Conservation (phyloP, 495 filamentous ascomycete species). For the Letharia lupina region DNA sequence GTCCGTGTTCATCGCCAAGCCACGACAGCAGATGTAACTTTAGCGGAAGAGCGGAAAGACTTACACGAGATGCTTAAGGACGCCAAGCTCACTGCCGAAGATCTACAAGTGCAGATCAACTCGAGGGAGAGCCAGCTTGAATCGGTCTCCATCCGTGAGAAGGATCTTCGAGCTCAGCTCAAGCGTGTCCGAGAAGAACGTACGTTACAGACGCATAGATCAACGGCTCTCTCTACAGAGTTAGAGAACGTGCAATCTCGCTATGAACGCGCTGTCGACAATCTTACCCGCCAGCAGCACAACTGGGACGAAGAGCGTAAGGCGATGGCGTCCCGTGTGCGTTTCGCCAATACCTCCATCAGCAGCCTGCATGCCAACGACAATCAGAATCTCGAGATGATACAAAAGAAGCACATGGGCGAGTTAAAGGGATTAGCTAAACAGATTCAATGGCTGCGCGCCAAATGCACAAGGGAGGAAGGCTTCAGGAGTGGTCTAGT, state of each 20-base stretch:
- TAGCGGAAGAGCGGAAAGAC: slow-evolving; percentile 55
- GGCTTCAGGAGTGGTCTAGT: slow-evolving; percentile 67
- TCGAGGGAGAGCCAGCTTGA: slow-evolving; percentile 44
- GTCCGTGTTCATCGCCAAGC: slow-evolving; percentile 28
- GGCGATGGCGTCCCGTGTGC: slow-evolving; percentile 35
- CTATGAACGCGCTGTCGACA: slow-evolving; percentile 47
- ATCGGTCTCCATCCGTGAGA: slow-evolving; percentile 31
- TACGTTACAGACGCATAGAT: slow-evolving; percentile 40
- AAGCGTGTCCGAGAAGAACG: slow-evolving; percentile 53
- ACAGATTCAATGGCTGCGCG: slow-evolving; percentile 84
- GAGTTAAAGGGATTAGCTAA: slow-evolving; percentile 78
- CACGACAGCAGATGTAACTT: slow-evolving; percentile 29
- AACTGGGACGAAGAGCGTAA: slow-evolving; percentile 43
- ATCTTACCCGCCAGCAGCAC: slow-evolving; percentile 32
- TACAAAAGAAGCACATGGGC: slow-evolving; percentile 57
- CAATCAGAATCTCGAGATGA: slow-evolving; percentile 36
- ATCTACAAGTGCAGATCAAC: slow-evolving; percentile 50
- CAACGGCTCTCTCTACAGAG: slow-evolving; percentile 42
- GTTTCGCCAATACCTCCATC: slow-evolving; percentile 36
- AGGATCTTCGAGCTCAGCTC: slow-evolving; percentile 49
- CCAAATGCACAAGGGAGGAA: slow-evolving; percentile 67
- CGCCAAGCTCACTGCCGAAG: slow-evolving; percentile 58
- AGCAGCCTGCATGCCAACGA: slow-evolving; percentile 23
- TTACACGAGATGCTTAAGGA: slow-evolving; percentile 57
- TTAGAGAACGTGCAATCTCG: slow-evolving; percentile 45